Evolutionary conservation across 2,329 filamentous ascomycete genomes (phyloP).

Genomic region (Calonectria ilicicola): DNA sequence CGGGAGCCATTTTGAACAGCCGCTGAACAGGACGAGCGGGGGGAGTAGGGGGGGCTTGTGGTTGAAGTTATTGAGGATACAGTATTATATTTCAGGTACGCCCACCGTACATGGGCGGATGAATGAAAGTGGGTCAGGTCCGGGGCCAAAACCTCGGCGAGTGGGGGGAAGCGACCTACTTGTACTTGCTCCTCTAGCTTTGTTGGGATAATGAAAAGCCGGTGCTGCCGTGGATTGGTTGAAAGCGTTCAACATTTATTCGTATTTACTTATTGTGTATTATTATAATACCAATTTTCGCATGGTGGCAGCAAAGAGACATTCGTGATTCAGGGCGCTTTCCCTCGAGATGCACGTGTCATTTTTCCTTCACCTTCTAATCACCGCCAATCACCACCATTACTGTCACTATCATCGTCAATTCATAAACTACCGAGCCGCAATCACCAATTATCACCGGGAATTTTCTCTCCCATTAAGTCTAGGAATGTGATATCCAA

Average conservation of each 20-base stretch:
- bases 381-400: too few relatives aligned
- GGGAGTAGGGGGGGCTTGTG: background rate
- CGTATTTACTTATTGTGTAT: background rate
- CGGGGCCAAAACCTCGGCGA: constrained; percentile 15
- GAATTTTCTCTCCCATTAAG: too few relatives aligned
- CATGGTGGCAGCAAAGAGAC: too few relatives aligned
- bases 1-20: constrained; percentile 42
- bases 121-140: background rate
- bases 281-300: background rate
- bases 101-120: background rate
- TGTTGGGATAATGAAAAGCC: constrained; percentile 3
- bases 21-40: background rate
- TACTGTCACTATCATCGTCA: too few relatives aligned
- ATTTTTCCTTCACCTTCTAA: too few relatives aligned
- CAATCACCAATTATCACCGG: too few relatives aligned
- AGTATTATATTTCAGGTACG: background rate
- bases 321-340: background rate
- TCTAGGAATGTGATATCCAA: too few relatives aligned
- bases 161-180: background rate
- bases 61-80: constrained; percentile 21
- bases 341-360: too few relatives aligned
- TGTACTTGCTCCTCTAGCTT: background rate
- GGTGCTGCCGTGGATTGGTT: background rate
- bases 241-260: background rate
- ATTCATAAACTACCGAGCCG: too few relatives aligned